Conservation (phyloP, 352 stramenopile species). For the Halophytophthora polymorphica region DNA sequence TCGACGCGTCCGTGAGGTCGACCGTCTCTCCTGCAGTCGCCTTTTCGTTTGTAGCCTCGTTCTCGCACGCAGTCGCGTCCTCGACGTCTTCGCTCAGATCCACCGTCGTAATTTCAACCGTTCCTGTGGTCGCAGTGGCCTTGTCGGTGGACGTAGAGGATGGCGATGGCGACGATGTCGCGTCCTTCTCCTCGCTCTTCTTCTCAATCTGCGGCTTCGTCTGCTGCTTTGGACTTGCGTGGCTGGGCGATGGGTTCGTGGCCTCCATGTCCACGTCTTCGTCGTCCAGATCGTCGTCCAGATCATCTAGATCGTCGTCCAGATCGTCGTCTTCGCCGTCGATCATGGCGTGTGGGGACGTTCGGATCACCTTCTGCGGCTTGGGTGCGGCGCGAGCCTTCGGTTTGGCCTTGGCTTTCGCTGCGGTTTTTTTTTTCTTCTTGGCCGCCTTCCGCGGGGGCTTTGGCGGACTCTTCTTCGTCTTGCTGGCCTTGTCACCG, state of each 20-base stretch:
- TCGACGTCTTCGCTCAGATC: not conserved
- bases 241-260: slow-evolving; percentile 2
- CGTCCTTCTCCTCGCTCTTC: slow-evolving; percentile 21
- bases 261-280: slow-evolving; percentile 25
- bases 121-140: slow-evolving; percentile 13
- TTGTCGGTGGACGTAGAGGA: slow-evolving; percentile 6
- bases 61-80: slow-evolving; percentile 3
- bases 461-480: slow-evolving; percentile 8
- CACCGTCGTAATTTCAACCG: not conserved
- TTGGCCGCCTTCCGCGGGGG: slow-evolving; percentile 3
- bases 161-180: slow-evolving; percentile 15
- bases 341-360: slow-evolving; percentile 28
- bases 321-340: slow-evolving; percentile 21
- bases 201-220: not conserved
- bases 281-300: slow-evolving; percentile 20
- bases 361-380: slow-evolving; percentile 13
- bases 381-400: slow-evolving; percentile 5
- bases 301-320: slow-evolving; percentile 11
- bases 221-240: too few relatives aligned
- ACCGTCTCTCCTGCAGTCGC: slow-evolving; percentile 8
- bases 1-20: slow-evolving; percentile 16
- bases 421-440: slow-evolving; percentile 2
- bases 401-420: slow-evolving; percentile 17
- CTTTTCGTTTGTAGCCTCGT: not conserved
- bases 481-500: slow-evolving; percentile 7